phyloP scores from a whole-genome alignment of 805 yeast species.

The Grigorovia jiainica region DNA sequence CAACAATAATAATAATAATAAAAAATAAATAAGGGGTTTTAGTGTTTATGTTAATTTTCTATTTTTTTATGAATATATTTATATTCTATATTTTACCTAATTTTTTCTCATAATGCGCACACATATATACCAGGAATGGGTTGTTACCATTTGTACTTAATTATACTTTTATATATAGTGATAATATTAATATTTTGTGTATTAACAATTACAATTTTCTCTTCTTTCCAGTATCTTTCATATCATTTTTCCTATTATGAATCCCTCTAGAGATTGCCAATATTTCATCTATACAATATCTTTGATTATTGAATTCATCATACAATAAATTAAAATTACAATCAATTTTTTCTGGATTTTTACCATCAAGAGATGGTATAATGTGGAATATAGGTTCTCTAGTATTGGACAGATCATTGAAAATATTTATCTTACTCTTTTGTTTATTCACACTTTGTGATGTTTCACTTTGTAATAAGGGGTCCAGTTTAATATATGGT shows the following conservation, averaged over 20 bases:
- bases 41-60: no score
- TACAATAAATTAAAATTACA: slow-evolving; percentile 51
- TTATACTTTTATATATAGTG: no score
- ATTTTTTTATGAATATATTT: no score
- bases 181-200: no score
- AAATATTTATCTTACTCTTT: slow-evolving; percentile 28
- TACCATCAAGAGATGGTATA: slow-evolving; percentile 42
- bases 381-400: slow-evolving; percentile 37
- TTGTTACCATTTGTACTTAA: no score
- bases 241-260: slow-evolving; percentile 2
- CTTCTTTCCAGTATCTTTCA: not conserved
- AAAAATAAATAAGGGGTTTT: no score
- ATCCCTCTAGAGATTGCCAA: slow-evolving; percentile 41
- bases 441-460: slow-evolving; percentile 5
- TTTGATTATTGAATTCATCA: slow-evolving; percentile 15
- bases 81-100: no score
- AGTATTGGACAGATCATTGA: slow-evolving; percentile 30
- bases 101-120: no score
- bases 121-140: no score
- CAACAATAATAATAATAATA: no score
- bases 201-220: not conserved
- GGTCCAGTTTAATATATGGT: slow-evolving; percentile 1
- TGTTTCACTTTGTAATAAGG: slow-evolving; percentile 1
- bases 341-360: slow-evolving; percentile 47
- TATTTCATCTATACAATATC: slow-evolving; percentile 47